Percentiles rank a stretch among this genome's conserved stretches.
Conservation (phyloP, 2,329 filamentous ascomycete species). For the Diplodia mutila region DNA sequence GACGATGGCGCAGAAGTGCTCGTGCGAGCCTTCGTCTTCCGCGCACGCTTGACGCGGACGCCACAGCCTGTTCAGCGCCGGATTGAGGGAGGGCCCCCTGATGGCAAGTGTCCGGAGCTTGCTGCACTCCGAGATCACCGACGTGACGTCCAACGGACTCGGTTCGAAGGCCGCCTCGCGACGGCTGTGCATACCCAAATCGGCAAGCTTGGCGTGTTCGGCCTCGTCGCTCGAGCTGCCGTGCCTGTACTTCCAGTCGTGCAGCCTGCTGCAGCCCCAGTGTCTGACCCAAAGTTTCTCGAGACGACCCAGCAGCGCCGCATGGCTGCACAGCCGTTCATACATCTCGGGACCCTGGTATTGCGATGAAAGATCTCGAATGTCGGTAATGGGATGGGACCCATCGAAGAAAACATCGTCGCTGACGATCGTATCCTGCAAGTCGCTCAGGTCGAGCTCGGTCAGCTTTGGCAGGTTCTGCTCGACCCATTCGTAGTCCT, state of each 20-base stretch:
- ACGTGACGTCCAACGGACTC: neutral
- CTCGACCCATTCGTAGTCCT: slow-evolving; percentile 44
- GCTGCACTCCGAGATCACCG: neutral
- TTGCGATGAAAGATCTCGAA: neutral
- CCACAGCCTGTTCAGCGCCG: neutral
- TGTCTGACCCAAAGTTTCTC: slow-evolving; percentile 22
- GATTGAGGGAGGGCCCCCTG: slow-evolving; percentile 11
- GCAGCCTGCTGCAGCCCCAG: slow-evolving; percentile 21
- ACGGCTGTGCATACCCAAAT: neutral
- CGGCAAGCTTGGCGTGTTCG: too few species aligned
- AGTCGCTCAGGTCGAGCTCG: slow-evolving; percentile 40
- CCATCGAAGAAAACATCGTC: slow-evolving; percentile 30
- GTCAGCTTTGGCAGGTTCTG: slow-evolving; percentile 40
- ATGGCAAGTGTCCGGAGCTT: slow-evolving; percentile 13
- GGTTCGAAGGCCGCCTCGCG: neutral
- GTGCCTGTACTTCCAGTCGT: slow-evolving; percentile 3
- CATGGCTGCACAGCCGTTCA: neutral
- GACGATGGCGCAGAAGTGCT: slow-evolving; percentile 10
- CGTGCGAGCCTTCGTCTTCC: slow-evolving; percentile 14
- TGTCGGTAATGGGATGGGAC: neutral
- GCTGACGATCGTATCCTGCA: slow-evolving; percentile 43
- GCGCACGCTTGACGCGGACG: neutral
- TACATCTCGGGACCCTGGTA: neutral
- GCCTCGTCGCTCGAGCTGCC: neutral
- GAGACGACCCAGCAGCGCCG: slow-evolving; percentile 1